These are phyloP conservation scores for Talinum fruticosum DNA, from an alignment of 148 eudicot species.

Conservation along the genomic window DNA sequence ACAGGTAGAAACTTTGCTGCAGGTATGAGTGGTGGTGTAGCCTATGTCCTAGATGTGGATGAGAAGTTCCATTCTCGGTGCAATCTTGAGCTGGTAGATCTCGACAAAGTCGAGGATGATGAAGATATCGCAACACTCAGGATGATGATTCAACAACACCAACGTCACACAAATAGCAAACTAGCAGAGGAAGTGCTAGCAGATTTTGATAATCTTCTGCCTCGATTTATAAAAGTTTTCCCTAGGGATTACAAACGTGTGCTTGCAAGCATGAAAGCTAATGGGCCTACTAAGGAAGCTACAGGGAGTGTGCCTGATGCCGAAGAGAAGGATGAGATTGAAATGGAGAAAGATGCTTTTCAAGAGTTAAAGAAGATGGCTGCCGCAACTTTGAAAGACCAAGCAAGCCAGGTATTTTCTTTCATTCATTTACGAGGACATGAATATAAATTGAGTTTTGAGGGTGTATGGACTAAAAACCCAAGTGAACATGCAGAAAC, in stretches of 20 bases:
- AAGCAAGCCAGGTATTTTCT: constrained; percentile 35
- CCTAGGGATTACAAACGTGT: constrained; percentile 94
- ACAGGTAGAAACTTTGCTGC: constrained; percentile 99
- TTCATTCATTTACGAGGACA: not conserved
- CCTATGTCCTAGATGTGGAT: constrained; percentile 79
- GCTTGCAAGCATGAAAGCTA: constrained; percentile 64
- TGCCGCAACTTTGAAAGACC: constrained; percentile 36
- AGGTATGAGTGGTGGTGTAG: constrained; percentile 98
- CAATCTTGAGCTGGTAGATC: constrained; percentile 90
- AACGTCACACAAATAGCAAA: constrained; percentile 85
- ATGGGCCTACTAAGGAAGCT: constrained; percentile 52
- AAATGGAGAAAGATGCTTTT: constrained; percentile 74
- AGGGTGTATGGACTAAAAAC: not conserved
- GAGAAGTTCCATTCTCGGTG: constrained; percentile 63
- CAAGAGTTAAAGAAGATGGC: constrained; percentile 86
- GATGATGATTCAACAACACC: constrained; percentile 97
- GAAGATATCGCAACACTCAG: constrained; percentile 77
- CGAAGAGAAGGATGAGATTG: constrained; percentile 59
- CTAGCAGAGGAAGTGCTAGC: constrained; percentile 79
- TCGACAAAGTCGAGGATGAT: constrained; percentile 89
- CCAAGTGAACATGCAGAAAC: constrained; percentile 26
- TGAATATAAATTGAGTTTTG: not conserved
- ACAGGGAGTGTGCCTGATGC: constrained; percentile 44
- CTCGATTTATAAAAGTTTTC: constrained; percentile 81
- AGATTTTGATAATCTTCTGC: constrained; percentile 65